Percentiles rank a stretch among this genome's conserved stretches.
These are phyloP conservation scores for Alternaria conjuncta DNA, from an alignment of 2,329 filamentous ascomycete species.

Conservation along the genomic window DNA sequence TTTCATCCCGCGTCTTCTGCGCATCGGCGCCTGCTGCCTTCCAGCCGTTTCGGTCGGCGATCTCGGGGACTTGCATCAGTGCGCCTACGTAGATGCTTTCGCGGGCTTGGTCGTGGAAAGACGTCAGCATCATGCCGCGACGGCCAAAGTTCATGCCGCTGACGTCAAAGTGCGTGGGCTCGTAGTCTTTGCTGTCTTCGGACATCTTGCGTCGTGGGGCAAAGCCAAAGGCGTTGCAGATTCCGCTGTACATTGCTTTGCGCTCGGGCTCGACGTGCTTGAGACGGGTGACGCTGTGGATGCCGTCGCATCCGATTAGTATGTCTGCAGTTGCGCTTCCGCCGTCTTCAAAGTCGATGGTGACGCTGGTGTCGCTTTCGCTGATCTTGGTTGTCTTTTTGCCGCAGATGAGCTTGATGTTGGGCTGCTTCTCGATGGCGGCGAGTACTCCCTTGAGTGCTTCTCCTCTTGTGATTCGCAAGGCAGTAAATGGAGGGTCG, in stretches of 20 bases:
- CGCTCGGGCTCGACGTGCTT: conserved; percentile 54
- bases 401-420: conserved; percentile 53
- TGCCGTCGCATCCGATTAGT: conserved; percentile 63
- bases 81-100: conserved; percentile 54
- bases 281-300: conserved; percentile 53
- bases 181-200: conserved; percentile 27
- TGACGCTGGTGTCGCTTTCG: conserved; percentile 50
- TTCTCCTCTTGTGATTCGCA: conserved; percentile 54
- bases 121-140: conserved; percentile 54
- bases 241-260: conserved; percentile 52
- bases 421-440: conserved; percentile 49
- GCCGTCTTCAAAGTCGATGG: conserved; percentile 57
- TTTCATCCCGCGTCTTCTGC: conserved; percentile 50
- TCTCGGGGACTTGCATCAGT: conserved; percentile 53
- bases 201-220: conserved; percentile 41
- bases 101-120: conserved; percentile 46
- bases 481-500: conserved; percentile 53
- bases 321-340: conserved; percentile 55
- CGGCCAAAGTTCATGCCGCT: conserved; percentile 56
- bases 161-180: conserved; percentile 47
- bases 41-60: conserved; percentile 54
- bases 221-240: conserved; percentile 57
- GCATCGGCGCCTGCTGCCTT: conserved; percentile 53
- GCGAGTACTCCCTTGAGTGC: conserved; percentile 52
- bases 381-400: conserved; percentile 52